Conservation (phyloP, 2,329 filamentous ascomycete species). For the Pseudogymnoascus sp. region DNA sequence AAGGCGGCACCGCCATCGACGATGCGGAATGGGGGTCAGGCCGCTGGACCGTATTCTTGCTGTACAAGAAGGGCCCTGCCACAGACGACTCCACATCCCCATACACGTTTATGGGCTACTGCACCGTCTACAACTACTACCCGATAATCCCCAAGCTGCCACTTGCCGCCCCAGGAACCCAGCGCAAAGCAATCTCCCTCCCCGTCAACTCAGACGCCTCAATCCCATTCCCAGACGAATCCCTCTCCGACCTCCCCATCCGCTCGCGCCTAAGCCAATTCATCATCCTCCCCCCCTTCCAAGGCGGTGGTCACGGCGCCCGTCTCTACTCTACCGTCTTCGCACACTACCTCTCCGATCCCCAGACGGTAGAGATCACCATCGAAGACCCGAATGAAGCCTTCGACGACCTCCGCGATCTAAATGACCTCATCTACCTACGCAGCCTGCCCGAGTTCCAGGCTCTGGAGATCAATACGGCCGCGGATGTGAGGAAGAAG, state of each 20-base stretch:
- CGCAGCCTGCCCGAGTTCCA: slow-evolving; percentile 49
- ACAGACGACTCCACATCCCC: slow-evolving; percentile 37
- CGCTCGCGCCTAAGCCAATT: slow-evolving; percentile 89
- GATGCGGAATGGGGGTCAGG: slow-evolving; percentile 64
- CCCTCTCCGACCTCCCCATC: slow-evolving; percentile 57
- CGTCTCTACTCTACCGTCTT: slow-evolving; percentile 77
- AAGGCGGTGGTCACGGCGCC: slow-evolving; percentile 69
- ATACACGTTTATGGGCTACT: slow-evolving; percentile 84
- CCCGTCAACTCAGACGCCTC: slow-evolving; percentile 31
- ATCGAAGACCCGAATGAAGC: slow-evolving; percentile 89
- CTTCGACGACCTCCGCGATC: slow-evolving; percentile 72
- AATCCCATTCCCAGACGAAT: slow-evolving; percentile 25
- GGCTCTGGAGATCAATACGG: slow-evolving; percentile 45
- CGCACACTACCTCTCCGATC: slow-evolving; percentile 53
- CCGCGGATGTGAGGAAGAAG: slow-evolving; percentile 39
- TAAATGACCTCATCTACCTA: slow-evolving; percentile 61
- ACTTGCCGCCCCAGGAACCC: background rate
- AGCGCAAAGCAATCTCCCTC: slow-evolving; percentile 10
- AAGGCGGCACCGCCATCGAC: slow-evolving; percentile 72
- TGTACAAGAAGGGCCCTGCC: slow-evolving; percentile 57
- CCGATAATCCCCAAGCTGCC: slow-evolving; percentile 28
- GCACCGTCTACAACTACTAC: slow-evolving; percentile 68
- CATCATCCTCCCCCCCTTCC: slow-evolving; percentile 79
- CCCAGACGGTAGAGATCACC: slow-evolving; percentile 71
- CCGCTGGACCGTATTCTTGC: slow-evolving; percentile 86